Evolutionary conservation across 164 flowering plant genomes (phyloP), one percentile per base, ranked within the genome.

Genomic region (Tetracentron sinense): DNA sequence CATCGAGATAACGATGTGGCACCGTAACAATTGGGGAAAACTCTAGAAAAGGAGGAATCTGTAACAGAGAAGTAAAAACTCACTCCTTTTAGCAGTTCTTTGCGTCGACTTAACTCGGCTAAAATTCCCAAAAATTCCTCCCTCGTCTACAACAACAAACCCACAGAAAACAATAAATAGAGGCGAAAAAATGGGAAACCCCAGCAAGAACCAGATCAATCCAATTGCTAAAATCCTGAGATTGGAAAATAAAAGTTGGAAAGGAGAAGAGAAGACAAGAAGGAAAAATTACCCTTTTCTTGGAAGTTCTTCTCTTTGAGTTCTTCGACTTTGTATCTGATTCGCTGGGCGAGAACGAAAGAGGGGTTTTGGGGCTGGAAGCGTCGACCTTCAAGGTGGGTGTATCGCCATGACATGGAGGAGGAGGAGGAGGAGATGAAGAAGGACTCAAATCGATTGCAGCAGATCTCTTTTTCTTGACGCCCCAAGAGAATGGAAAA

Each of bases 311-410:
- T 54, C 51, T 71, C 35, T 53, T 60, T 15, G 62, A 58, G 21
- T 7, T 55, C 48, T 64, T 72, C 30, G 30, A 55, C 46, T 69
- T 74, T 3, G 63, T 75, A 21, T 82, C 83, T 26, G 83, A 73
- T 57, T 85, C 85, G 51, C 76, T 77, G 5, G 77, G 79, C 19
- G 76, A 64, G 69, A 78, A 81, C 3, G 77, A 76, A 11, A 83
- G 77, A 21, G 85, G 87, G 17, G 83, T 73, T 0, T 70, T 71
- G 17, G 89, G 86, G 29, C 86, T 80, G 0, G 75, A 19, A 38
- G 63, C 73, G 47, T 71, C 68, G 4, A 30, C 64, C 30, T 71
- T 71, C 21, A 11, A 0, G 8, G 11, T 17, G 33, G 66, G 42
- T 20, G 49, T 28, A 22, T 47, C 67, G 23, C 61, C 63, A 22